A percentile compares a stretch with the other conserved stretches of the same genome.
phyloP scores from a whole-genome alignment of 2,329 filamentous ascomycete species.

The Ophiostoma ulmi region DNA sequence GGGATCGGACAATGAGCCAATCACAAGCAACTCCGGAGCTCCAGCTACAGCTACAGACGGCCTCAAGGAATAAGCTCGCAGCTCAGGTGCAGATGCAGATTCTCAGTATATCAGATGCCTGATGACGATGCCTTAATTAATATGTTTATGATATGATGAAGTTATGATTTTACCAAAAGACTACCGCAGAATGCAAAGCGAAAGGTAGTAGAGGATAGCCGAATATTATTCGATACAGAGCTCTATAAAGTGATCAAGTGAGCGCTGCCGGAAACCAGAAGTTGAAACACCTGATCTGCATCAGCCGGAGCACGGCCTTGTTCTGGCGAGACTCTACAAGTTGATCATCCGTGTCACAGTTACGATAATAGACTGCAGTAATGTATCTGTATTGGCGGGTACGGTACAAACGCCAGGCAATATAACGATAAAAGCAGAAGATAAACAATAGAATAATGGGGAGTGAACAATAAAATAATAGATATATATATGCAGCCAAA shows the following conservation, averaged over 20 bases:
- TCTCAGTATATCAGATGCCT: too few species aligned
- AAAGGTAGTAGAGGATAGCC: too few species aligned
- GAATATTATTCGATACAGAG: too few species aligned
- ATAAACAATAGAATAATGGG: neutral
- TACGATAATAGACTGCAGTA: neutral
- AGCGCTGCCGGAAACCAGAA: neutral
- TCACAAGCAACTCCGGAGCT: neutral
- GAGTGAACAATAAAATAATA: constrained; percentile 6
- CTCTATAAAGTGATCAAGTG: too few species aligned
- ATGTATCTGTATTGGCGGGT: neutral
- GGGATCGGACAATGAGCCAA: neutral
- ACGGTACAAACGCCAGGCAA: neutral
- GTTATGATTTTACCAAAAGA: too few species aligned
- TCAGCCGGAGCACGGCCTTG: neutral
- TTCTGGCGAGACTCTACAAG: neutral
- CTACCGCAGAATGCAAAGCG: too few species aligned
- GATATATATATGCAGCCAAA: neutral
- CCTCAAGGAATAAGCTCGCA: neutral
- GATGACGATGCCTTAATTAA: too few species aligned
- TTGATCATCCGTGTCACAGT: neutral
- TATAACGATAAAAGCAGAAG: neutral
- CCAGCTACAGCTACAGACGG: neutral
- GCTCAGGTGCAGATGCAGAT: neutral
- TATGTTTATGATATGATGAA: too few species aligned
- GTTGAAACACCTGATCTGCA: neutral